These are phyloP conservation scores for Thelonectria blattea DNA, from an alignment of 2,329 filamentous ascomycete genomes.

Conservation along the genomic window DNA sequence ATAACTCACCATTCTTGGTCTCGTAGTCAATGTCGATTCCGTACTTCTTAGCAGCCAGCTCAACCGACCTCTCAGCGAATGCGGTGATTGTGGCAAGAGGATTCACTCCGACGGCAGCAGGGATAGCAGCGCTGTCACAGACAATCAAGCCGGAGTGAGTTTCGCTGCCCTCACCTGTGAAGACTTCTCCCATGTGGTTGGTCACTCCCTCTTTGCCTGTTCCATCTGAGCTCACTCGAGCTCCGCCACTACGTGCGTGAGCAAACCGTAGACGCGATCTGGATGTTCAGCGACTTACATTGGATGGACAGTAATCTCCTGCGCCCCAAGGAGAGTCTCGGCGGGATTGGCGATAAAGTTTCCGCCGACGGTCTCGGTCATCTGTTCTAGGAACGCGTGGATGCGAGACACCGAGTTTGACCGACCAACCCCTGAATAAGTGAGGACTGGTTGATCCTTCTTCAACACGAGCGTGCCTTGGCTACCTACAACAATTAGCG, in stretches of 20 bases:
- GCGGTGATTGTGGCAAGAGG: conserved; percentile 74
- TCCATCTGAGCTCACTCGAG: conserved; percentile 65
- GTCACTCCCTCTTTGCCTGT: conserved; percentile 63
- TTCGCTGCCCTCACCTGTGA: conserved; percentile 57
- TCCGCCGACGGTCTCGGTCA: conserved; percentile 64
- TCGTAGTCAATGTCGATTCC: conserved; percentile 25
- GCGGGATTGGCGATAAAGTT: conserved; percentile 66
- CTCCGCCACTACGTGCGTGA: conserved; percentile 52
- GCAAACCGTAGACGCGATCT: not conserved
- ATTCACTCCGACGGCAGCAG: conserved; percentile 68
- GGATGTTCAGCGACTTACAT: conserved; percentile 32
- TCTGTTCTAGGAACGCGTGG: conserved; percentile 57
- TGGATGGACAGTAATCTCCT: conserved; percentile 70
- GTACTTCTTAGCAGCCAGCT: conserved; percentile 34
- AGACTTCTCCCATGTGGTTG: conserved; percentile 66
- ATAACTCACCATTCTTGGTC: conserved; percentile 25
- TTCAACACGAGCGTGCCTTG: conserved; percentile 65
- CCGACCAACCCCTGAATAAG: conserved; percentile 64
- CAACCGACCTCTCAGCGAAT: conserved; percentile 68
- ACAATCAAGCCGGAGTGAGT: conserved; percentile 65
- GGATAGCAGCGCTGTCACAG: conserved; percentile 66
- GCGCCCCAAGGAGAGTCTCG: conserved; percentile 59
- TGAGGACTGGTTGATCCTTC: conserved; percentile 64
- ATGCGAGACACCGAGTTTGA: conserved; percentile 61
- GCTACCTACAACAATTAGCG: conserved; percentile 47